A percentile compares a stretch with the other conserved stretches of the same genome.
These are phyloP conservation scores for Cyclotella kingstonii DNA, from an alignment of 108 stramenopile species.

Conservation along the genomic window DNA sequence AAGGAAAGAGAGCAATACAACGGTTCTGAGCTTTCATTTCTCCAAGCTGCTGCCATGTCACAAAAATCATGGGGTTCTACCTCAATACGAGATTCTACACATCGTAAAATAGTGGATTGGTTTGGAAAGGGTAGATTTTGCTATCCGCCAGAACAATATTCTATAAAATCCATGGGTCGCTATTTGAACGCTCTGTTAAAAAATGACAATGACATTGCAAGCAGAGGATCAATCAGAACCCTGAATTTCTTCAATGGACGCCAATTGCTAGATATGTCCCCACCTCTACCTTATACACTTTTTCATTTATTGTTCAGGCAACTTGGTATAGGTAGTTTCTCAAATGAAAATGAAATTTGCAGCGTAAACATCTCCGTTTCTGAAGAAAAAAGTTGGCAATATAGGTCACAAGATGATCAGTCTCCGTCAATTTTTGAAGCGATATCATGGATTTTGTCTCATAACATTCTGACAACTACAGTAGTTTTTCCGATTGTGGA, in stretches of 20 bases:
- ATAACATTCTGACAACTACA: constrained; percentile 24
- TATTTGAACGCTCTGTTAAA: constrained; percentile 16
- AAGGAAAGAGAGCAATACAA: neutral
- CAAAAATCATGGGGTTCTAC: constrained; percentile 17
- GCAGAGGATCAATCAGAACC: neutral
- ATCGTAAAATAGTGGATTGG: constrained; percentile 16
- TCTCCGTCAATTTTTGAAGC: neutral
- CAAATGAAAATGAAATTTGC: neutral
- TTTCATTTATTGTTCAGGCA: constrained; percentile 2
- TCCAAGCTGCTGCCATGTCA: constrained; percentile 29
- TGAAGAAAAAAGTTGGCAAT: neutral
- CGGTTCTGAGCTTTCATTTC: constrained; percentile 10
- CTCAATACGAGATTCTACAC: constrained; percentile 28
- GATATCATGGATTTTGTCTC: constrained; percentile 22
- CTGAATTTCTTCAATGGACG: constrained; percentile 21
- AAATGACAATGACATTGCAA: constrained; percentile 8
- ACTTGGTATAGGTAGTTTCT: neutral
- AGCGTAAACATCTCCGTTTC: neutral
- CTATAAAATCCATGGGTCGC: constrained; percentile 25
- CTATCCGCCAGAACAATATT: constrained; percentile 22
- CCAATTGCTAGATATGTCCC: constrained; percentile 12
- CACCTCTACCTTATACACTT: constrained; percentile 5
- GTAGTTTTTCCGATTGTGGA: constrained; percentile 24
- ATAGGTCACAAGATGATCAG: neutral
- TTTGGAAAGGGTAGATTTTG: constrained; percentile 25